These are phyloP conservation scores for Chaetomium cochliodes DNA, from an alignment of 495 filamentous ascomycete species.

Conservation along the genomic window DNA sequence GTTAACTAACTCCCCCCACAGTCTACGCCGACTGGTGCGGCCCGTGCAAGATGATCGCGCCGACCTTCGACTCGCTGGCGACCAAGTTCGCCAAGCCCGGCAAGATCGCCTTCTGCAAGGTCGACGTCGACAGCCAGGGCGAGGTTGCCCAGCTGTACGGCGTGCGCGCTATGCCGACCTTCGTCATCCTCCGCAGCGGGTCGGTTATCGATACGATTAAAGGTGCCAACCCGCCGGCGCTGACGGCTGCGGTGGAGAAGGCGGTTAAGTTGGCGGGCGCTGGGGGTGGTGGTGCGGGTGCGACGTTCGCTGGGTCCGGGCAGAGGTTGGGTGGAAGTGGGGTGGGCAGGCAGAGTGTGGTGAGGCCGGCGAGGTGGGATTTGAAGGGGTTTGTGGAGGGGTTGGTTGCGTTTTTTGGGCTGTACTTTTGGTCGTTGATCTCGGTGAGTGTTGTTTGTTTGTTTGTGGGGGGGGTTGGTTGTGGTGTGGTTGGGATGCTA, in stretches of 20 bases:
- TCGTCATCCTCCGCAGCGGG: constrained; percentile 80
- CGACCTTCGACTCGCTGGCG: constrained; percentile 60
- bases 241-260: constrained; percentile 74
- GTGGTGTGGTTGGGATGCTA: constrained; percentile 19
- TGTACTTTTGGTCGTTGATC: constrained; percentile 60
- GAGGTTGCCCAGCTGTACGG: constrained; percentile 55
- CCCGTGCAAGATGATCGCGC: constrained; percentile 68
- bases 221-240: constrained; percentile 72
- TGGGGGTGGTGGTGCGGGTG: constrained; percentile 36
- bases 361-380: constrained; percentile 39
- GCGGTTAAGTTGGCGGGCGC: constrained; percentile 59
- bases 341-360: constrained; percentile 21
- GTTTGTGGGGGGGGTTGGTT: no score
- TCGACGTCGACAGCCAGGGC: constrained; percentile 58
- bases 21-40: constrained; percentile 71
- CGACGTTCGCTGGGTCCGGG: constrained; percentile 42
- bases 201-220: constrained; percentile 67
- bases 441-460: constrained; percentile 39
- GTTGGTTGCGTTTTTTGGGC: constrained; percentile 55
- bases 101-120: constrained; percentile 60
- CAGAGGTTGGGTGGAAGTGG: constrained; percentile 37
- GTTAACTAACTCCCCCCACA: constrained; percentile 23
- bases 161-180: constrained; percentile 74
- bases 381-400: constrained; percentile 47
- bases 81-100: constrained; percentile 52